Base-by-base conservation (phyloP, 179 eudicot genomes). In the Drosera spatulata region DNA sequence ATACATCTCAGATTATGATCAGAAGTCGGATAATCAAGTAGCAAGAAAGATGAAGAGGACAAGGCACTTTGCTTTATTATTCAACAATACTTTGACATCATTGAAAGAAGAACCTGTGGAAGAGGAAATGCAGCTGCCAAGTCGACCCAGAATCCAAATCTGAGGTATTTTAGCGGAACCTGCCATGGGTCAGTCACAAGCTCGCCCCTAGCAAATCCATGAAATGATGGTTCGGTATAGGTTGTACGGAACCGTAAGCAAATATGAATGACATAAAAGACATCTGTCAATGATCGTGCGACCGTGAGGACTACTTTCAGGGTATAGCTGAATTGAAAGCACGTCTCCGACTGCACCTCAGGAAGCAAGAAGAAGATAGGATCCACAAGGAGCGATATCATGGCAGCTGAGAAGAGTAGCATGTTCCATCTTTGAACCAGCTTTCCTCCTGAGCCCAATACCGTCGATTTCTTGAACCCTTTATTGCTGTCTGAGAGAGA, bases 151-250 rank as follows among this genome's bases (percentile, higher is more conserved):
- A 87, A 83, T 45, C 67, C 67, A 41, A 44, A 70, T 47, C 70
- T 56, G 38, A 85, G 33, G 66, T 85, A 87, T 66, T 74, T 77
- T 53, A 10, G 50, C 1, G 88, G 79, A 45, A 85, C 85, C 75
- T 65, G 79, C 5, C 65, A 58, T 14, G 77, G 66, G 58, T 87
- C 86, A 39, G 71, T 73, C 49, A 87, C 86, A 48, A 87, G 91
- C 73, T 87, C 91, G 37, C 96, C 96, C 68, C 85, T 72, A 39
- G 91, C 96, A 60, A 82, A 75, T 4, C 79, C 83, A 60, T 83
- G 81, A 46, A 91, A 80, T 59, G 82, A 79, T 66, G 87, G 96
- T 7, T 86, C 85, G 15, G 85, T 79, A 60, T 77, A 87, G 11
- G 95, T 88, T 1, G 88, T 87, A 33, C 71, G 73, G 70, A 87